Base-by-base conservation (phyloP, 2,329 filamentous ascomycete genomes). In the Fusarium brevicatenulatum region DNA sequence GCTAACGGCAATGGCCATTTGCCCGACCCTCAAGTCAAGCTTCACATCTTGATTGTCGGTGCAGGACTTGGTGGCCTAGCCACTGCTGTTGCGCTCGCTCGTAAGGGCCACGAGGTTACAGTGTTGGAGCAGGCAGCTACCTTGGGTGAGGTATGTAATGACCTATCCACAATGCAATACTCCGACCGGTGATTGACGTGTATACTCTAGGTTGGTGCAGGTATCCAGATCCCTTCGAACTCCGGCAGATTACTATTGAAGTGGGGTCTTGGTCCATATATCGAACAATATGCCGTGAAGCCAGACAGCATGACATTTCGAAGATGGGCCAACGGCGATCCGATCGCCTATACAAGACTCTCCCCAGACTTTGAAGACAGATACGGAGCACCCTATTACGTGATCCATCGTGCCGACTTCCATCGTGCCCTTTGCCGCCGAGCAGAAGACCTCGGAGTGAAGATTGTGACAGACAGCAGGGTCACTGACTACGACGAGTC, bases 151-250 rank as follows among this genome's bases (percentile, higher is more conserved):
- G 63, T 63, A 40, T 2, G 39, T 39, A 30, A 9, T 30, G n/a
- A n/a, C n/a, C n/a, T 30, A 4, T 11, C 4, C 3, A 8, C 0
- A 6, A 21, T 9, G 6, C 1, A 4, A 37, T 3, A 7, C 1
- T 0, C 3, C 1, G 7, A 11, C 13, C 1, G 0, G 3, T 11
- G 0, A 3, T 3, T 53, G 28, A 54, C 9, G 2, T 4, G 4
- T 10, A 2, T 21, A 5, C 47, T 23, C 11, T 11, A 65, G 63
- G 63, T 66, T 12, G 63, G 63, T 5, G 63, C 63, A 7, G 63
- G 63, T 4, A 65, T 66, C 1, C 63, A 66, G 10, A 66, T 66
- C 2, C 63, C 63, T 13, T 19, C 63, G 2, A 66, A 66, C 3
- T 66, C 63, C 2, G 13, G 60, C 3, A 34, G 49, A 13, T 7